Conservation (phyloP, 1,284 basidiomycete genomes). For the Gymnopus androsaceus region DNA sequence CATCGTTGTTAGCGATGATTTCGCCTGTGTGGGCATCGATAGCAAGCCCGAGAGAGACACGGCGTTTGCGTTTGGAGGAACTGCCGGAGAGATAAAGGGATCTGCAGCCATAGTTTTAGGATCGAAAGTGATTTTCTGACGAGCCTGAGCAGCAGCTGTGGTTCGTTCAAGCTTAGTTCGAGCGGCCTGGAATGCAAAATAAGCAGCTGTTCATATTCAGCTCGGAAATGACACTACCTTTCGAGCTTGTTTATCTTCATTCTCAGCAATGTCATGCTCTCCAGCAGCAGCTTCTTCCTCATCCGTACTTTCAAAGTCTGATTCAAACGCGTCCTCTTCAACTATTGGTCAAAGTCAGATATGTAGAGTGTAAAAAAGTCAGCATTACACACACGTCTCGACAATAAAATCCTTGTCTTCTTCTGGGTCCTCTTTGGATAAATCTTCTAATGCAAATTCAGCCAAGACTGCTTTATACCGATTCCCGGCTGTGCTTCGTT, state of each 20-base stretch:
- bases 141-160: slow-evolving; percentile 64
- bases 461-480: slow-evolving; percentile 69
- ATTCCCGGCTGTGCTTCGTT: slow-evolving; percentile 74
- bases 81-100: slow-evolving; percentile 25
- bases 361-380: background rate
- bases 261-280: slow-evolving; percentile 54
- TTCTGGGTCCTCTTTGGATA: slow-evolving; percentile 55
- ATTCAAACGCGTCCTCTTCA: slow-evolving; percentile 77
- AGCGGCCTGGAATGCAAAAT: slow-evolving; percentile 42
- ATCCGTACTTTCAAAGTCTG: slow-evolving; percentile 82
- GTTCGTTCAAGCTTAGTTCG: slow-evolving; percentile 58
- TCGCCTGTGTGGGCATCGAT: slow-evolving; percentile 62
- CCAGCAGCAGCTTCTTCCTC: slow-evolving; percentile 60
- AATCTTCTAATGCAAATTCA: slow-evolving; percentile 63
- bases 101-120: slow-evolving; percentile 35
- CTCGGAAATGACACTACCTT: slow-evolving; percentile 44
- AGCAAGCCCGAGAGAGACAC: slow-evolving; percentile 53
- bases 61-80: slow-evolving; percentile 45
- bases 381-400: slow-evolving; percentile 48
- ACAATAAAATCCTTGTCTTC: slow-evolving; percentile 72
- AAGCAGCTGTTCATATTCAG: background rate
- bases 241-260: slow-evolving; percentile 62
- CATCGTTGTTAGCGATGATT: slow-evolving; percentile 31
- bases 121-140: slow-evolving; percentile 65
- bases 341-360: slow-evolving; percentile 40